Evolutionary conservation across 192 early-diverging fungal species (phyloP).

Genomic region (Chytriomyces sp.): DNA sequence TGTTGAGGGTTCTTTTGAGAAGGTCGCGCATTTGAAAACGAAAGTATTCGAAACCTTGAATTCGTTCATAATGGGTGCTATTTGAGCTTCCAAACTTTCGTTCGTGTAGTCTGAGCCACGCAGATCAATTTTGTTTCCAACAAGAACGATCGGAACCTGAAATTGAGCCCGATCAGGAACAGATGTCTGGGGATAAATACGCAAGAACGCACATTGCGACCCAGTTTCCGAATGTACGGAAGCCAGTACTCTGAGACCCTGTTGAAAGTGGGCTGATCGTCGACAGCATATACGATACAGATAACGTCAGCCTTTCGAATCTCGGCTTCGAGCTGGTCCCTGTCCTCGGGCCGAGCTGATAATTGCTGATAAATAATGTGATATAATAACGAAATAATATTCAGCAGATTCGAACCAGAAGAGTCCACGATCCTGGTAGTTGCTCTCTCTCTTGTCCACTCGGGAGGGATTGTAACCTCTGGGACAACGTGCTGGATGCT

Average conservation of each 20-base stretch:
- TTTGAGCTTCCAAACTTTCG: constrained; percentile 88
- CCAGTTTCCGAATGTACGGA: constrained; percentile 87
- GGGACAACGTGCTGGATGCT: constrained; percentile 97
- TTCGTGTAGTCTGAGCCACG: constrained; percentile 83
- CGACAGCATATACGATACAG: constrained; percentile 95
- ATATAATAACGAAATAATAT: constrained; percentile 37
- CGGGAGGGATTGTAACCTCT: constrained; percentile 99
- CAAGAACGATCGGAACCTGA: constrained; percentile 89
- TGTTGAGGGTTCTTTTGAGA: not conserved
- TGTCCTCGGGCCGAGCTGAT: constrained; percentile 82
- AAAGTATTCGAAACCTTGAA: constrained; percentile 72
- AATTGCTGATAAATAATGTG: not conserved
- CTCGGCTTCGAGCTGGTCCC: constrained; percentile 88
- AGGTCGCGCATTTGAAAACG: not conserved
- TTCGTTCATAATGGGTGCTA: constrained; percentile 98
- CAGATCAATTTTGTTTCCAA: constrained; percentile 91
- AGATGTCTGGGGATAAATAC: constrained; percentile 2
- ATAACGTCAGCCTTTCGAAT: constrained; percentile 97
- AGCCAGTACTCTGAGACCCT: constrained; percentile 90
- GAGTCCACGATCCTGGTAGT: constrained; percentile 98
- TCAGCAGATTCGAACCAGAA: constrained; percentile 56
- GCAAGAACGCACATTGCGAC: constrained; percentile 75
- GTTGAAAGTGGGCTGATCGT: constrained; percentile 83
- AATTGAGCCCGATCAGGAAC: not conserved
- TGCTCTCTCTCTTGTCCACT: constrained; percentile 94